These are phyloP conservation scores for Cyclanthera cordifolia DNA, from an alignment of 306 rosid species.

Conservation along the genomic window DNA sequence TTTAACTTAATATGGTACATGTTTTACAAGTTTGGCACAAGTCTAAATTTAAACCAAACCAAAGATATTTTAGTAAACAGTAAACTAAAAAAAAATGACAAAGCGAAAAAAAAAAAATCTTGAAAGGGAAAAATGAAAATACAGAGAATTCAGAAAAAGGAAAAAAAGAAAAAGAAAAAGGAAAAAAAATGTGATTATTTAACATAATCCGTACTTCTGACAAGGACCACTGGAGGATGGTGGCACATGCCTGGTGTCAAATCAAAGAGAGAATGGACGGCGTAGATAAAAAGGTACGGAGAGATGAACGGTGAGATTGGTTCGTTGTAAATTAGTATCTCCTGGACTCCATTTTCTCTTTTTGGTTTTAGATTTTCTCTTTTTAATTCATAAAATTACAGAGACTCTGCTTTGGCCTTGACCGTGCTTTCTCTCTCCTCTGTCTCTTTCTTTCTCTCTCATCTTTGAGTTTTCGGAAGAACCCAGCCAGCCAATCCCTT, in stretches of 20 bases:
- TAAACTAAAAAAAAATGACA: not conserved
- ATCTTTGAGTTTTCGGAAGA: constrained; percentile 23
- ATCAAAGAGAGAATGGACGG: constrained; percentile 32
- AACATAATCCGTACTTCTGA: constrained; percentile 60
- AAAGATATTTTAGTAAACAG: not conserved
- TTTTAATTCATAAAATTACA: not conserved
- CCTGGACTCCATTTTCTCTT: constrained; percentile 27
- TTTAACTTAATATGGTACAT: too few species aligned
- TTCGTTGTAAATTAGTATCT: constrained; percentile 23
- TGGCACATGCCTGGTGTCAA: constrained; percentile 89
- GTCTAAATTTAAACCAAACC: not conserved
- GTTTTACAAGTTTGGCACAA: not conserved
- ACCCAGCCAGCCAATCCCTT: not conserved
- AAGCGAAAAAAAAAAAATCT: not conserved
- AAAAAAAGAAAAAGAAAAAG: not conserved
- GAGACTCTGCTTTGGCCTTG: constrained; percentile 3
- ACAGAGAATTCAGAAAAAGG: too few species aligned
- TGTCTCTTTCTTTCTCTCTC: constrained; percentile 20
- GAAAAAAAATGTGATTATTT: not conserved
- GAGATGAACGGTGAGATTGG: constrained; percentile 25
- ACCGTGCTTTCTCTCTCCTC: constrained; percentile 15
- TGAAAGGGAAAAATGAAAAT: not conserved
- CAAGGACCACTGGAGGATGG: constrained; percentile 85
- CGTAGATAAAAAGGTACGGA: constrained; percentile 35
- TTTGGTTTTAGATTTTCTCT: not conserved